Percentiles rank a stretch among this genome's conserved stretches.
Evolutionary conservation across 2,329 filamentous ascomycete genomes (phyloP).

Genomic region (Sporothrix pallida): DNA sequence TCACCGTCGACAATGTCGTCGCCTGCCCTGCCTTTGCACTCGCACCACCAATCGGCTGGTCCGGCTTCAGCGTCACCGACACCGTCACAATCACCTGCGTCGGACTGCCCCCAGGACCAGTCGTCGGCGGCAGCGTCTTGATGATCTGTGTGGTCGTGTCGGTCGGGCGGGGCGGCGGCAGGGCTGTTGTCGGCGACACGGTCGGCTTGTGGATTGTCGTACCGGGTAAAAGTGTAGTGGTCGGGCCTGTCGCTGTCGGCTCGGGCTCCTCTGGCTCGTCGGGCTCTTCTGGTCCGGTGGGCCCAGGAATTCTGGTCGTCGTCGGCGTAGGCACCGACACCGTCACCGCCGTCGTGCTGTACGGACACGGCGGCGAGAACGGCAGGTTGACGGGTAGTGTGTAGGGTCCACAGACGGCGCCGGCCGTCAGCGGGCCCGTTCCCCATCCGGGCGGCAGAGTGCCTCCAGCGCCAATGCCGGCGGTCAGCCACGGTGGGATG

Average conservation of each 20-base stretch:
- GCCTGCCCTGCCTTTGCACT: neutral
- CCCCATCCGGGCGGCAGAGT: conserved; percentile 26
- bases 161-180: neutral
- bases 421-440: conserved; percentile 14
- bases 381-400: conserved; percentile 29
- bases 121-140: conserved; percentile 4
- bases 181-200: neutral
- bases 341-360: neutral
- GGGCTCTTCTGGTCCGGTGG: neutral
- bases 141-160: neutral
- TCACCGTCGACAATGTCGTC: conserved; percentile 6
- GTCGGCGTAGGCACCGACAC: neutral
- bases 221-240: neutral
- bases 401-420: conserved; percentile 28
- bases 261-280: neutral
- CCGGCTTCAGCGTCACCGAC: conserved; percentile 19
- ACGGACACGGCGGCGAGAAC: conserved; percentile 30
- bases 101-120: neutral
- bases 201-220: conserved; percentile 20
- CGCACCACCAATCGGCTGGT: conserved; percentile 16
- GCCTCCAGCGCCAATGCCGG: neutral
- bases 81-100: neutral
- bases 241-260: neutral
- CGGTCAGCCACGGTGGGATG: neutral
- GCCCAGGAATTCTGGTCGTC: neutral